Conservation (phyloP, 1,284 basidiomycete species). For the Limonomyces culmigenus region DNA sequence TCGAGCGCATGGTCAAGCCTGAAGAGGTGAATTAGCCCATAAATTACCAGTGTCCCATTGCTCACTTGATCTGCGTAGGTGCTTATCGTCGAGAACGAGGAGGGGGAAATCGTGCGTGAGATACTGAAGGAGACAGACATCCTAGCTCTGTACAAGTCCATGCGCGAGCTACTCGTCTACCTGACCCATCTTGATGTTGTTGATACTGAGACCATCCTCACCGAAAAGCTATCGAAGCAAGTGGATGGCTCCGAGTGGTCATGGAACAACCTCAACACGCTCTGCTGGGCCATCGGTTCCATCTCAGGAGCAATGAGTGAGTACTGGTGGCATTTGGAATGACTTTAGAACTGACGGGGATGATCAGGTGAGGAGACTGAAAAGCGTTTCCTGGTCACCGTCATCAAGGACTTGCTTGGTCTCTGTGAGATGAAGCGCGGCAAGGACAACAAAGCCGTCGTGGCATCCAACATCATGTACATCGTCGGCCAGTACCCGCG, state of each 20-base stretch:
- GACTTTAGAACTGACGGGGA: conserved; percentile 2
- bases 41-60: background rate
- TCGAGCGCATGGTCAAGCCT: conserved; percentile 99
- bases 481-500: conserved; percentile 99
- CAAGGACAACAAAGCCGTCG: conserved; percentile 99
- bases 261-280: conserved; percentile 97
- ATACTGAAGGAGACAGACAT: conserved; percentile 99
- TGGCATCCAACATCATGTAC: conserved; percentile 99
- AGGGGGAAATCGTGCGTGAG: conserved; percentile 98
- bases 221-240: conserved; percentile 94
- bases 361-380: conserved; percentile 85
- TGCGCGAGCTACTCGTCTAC: conserved; percentile 95
- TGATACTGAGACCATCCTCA: conserved; percentile 94
- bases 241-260: conserved; percentile 98
- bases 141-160: conserved; percentile 97
- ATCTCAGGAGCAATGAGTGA: conserved; percentile 98
- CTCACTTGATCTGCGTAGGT: conserved; percentile 34
- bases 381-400: conserved; percentile 97
- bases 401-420: conserved; percentile 96
- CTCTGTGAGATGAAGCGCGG: conserved; percentile 97
- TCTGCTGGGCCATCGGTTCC: conserved; percentile 99
- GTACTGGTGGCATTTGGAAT: conserved; percentile 16
- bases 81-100: conserved; percentile 97
- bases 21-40: conserved; percentile 61
- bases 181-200: conserved; percentile 93